These are phyloP conservation scores for Chlamydomonas reinhardtii DNA, from an alignment of 163 green algal species.

Conservation along the genomic window DNA sequence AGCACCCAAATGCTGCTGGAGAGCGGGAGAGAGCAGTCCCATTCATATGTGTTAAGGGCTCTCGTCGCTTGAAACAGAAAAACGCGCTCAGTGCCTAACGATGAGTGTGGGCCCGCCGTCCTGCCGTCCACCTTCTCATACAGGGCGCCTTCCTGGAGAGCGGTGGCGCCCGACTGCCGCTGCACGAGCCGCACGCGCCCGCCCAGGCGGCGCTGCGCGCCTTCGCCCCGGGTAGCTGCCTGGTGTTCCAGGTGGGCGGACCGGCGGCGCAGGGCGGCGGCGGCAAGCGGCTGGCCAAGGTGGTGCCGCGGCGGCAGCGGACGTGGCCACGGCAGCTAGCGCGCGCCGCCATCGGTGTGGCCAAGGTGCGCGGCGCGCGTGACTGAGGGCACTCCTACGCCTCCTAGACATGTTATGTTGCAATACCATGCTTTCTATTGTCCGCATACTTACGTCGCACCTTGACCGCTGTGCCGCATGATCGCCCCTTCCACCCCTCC, in stretches of 20 bases:
- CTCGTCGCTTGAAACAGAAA: too few species aligned
- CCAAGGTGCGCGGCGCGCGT: constrained; percentile 3
- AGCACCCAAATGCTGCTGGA: too few species aligned
- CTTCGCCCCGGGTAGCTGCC: background rate
- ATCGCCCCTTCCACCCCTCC: too few species aligned
- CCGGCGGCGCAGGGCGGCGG: background rate
- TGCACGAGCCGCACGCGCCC: constrained; percentile 13
- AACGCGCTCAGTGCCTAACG: too few species aligned
- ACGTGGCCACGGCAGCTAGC: constrained; percentile 9
- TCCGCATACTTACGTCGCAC: too few species aligned
- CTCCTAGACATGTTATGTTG: too few species aligned
- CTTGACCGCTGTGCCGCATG: too few species aligned
- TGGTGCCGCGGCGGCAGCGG: background rate
- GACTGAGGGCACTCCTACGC: too few species aligned
- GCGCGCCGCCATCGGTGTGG: background rate
- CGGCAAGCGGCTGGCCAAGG: background rate
- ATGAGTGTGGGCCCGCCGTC: too few species aligned
- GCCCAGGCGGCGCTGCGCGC: constrained; percentile 1
- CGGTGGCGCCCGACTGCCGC: background rate
- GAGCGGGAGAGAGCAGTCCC: too few species aligned
- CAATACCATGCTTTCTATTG: too few species aligned
- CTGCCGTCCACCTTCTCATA: background rate
- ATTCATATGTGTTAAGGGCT: too few species aligned
- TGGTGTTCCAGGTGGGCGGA: background rate
- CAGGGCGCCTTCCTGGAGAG: constrained; percentile 11